phyloP scores from a whole-genome alignment of 441 rosid species.

The Aleurites moluccanus region DNA sequence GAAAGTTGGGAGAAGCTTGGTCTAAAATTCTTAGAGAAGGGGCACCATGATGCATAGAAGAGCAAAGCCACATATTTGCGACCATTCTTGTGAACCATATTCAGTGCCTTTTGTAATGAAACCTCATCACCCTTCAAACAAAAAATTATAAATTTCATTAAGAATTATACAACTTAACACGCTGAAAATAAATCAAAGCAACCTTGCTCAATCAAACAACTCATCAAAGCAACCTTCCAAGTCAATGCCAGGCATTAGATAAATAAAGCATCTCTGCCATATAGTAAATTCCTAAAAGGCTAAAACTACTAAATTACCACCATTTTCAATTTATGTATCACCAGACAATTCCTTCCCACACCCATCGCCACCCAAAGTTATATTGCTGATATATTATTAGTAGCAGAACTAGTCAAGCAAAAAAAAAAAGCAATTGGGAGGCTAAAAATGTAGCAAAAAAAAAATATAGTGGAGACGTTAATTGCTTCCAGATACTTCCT shows the following conservation, averaged over 20 bases:
- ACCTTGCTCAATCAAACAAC: not conserved
- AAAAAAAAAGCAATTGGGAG: not conserved
- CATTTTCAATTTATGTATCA: not conserved
- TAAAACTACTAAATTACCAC: not conserved
- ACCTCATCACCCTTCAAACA: constrained; percentile 76
- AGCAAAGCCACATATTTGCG: constrained; percentile 72
- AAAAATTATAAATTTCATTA: constrained; percentile 15
- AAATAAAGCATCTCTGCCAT: not conserved
- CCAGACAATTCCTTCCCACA: not conserved
- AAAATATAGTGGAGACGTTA: not conserved
- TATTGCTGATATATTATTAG: not conserved
- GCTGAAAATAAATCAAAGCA: constrained; percentile 1
- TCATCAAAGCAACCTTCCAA: not conserved
- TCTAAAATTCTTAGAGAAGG: constrained; percentile 72
- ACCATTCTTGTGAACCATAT: constrained; percentile 55
- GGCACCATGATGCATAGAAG: constrained; percentile 96
- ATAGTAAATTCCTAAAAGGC: not conserved
- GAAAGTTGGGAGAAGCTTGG: constrained; percentile 68
- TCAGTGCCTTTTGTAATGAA: constrained; percentile 64
- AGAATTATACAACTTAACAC: constrained; percentile 12
- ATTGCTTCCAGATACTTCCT: not conserved
- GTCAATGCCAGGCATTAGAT: not conserved
- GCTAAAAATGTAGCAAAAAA: not conserved
- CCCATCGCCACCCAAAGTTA: not conserved
- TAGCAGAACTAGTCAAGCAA: not conserved